Conservation (phyloP, 2,329 filamentous ascomycete genomes). For the Microascus cirrosus region DNA sequence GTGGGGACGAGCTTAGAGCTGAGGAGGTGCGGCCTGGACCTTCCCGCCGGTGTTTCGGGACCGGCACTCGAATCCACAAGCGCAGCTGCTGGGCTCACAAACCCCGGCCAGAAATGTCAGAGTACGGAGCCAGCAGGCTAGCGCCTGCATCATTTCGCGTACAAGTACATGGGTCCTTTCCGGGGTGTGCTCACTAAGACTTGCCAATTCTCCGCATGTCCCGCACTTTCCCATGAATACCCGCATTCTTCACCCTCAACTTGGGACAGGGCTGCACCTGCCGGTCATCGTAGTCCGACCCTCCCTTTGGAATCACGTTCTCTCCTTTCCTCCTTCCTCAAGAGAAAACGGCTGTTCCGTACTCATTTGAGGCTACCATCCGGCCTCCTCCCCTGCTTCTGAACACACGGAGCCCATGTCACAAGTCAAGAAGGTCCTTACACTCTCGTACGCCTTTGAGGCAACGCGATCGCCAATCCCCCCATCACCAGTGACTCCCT, state of each 20-base stretch:
- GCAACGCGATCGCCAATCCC: neutral
- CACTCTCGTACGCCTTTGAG: neutral
- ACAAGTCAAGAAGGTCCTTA: too few species aligned
- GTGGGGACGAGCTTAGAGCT: too few species aligned
- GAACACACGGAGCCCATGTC: neutral
- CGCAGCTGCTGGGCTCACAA: neutral
- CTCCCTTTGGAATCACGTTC: neutral
- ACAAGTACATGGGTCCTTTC: neutral
- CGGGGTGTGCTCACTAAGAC: neutral
- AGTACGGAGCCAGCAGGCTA: neutral
- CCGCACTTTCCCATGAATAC: too few species aligned
- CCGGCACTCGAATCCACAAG: neutral
- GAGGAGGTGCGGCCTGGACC: neutral
- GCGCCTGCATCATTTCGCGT: neutral
- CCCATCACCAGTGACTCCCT: neutral
- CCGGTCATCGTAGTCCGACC: neutral
- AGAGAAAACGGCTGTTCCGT: too few species aligned
- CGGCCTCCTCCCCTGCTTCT: neutral
- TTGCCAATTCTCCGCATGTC: neutral
- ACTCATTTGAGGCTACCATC: neutral
- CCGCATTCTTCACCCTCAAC: too few species aligned
- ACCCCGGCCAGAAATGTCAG: neutral
- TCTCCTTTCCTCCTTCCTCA: neutral
- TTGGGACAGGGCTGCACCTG: too few species aligned
- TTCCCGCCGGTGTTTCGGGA: neutral